Evolutionary conservation across 495 filamentous ascomycete species (phyloP), one percentile per base, ranked within the genome.

Genomic region (Penicillium verhagenii): DNA sequence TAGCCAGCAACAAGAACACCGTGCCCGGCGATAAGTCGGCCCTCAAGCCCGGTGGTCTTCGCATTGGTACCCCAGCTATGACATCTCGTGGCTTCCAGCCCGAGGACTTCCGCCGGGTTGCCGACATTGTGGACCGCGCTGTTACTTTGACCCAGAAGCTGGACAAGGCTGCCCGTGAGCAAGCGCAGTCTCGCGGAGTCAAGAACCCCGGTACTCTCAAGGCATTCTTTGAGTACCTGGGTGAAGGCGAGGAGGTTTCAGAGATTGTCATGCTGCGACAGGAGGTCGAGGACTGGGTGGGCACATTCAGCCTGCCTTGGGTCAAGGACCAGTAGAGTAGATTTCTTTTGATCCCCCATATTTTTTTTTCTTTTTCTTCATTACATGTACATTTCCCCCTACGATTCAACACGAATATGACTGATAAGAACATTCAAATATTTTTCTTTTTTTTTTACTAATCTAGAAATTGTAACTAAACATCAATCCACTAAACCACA

Each of bases 1-100:
- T 98, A 26, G 94, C 95, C 18, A 88, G 89, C 67, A 98, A 98
- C 79, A 98, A 98, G 81, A 98, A 98, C 74, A 97, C 94, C 11
- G 95, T 97, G 0, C 94, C 95, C 4, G 94, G 95, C 13, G 94
- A 98, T 72, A 88, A 86, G 60, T 96, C 91, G 14, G 94, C 94
- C 2, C 79, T 98, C 58, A 90, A 90, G 64, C 94, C 94, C 16
- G 91, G 91, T 53, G 94, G 94, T 47, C 79, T 98, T 55, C 85
- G 94, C 57, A 87, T 98, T 69, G 94, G 94, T 23, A 92, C 92
- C 4, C 94, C 94, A 0, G 94, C 94, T 47, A 98, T 98, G 94
- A 98, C 94, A 14, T 97, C 94, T 3, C 80, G 94, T 42, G 95
- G 95, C 4, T 92, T 98, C 71, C 77, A 79, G 55, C 85, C 92